Percentiles rank a stretch among this genome's conserved stretches.
Conservation (phyloP, 345 rosid species). For the Hibiscus syriacus region DNA sequence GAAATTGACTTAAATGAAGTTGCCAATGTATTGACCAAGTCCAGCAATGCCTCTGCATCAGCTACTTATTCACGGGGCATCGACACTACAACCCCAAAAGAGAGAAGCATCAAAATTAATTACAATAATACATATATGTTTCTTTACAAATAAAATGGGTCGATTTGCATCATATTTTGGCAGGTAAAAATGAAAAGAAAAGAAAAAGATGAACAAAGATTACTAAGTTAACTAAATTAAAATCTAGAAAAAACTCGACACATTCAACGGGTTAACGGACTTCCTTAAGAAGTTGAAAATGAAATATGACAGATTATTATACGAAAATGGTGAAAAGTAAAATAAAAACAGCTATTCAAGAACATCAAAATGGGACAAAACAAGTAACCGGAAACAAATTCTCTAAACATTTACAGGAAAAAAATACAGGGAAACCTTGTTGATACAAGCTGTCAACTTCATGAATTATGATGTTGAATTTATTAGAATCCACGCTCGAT, state of each 20-base stretch:
- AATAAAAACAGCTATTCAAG: background rate
- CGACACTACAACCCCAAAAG: conserved; percentile 35
- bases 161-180: background rate
- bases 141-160: background rate
- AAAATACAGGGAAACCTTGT: conserved; percentile 27
- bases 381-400: background rate
- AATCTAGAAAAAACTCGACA: background rate
- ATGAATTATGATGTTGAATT: conserved; percentile 42
- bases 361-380: background rate
- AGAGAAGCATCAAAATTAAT: background rate
- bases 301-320: background rate
- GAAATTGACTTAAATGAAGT: conserved; percentile 65
- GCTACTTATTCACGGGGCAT: conserved; percentile 92
- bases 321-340: background rate
- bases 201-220: background rate
- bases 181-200: background rate
- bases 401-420: background rate
- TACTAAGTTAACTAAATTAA: background rate
- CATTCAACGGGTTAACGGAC: background rate
- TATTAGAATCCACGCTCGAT: conserved; percentile 46
- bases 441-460: conserved; percentile 66
- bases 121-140: background rate
- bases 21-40: conserved; percentile 55
- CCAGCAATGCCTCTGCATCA: conserved; percentile 86
- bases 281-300: background rate